Evolutionary conservation across 2,329 filamentous ascomycete species (phyloP).

Genomic region (Diaporthe sp.): DNA sequence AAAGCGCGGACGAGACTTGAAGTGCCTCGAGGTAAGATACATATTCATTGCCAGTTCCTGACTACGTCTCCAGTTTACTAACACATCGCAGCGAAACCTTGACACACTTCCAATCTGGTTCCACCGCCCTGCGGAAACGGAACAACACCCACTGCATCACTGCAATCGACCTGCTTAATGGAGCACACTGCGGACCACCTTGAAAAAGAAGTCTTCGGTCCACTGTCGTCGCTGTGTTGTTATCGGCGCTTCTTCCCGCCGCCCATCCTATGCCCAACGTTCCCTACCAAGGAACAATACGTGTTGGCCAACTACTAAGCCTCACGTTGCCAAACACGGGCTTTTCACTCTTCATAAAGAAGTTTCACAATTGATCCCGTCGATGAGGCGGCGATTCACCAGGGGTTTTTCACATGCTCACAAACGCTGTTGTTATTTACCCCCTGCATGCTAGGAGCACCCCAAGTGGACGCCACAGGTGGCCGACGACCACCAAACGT

Average conservation of each 20-base stretch:
- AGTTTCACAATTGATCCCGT: neutral
- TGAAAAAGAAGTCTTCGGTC: neutral
- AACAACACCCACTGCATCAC: neutral
- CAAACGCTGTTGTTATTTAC: neutral
- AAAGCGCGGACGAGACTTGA: slow-evolving; percentile 34
- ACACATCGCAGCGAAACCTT: neutral
- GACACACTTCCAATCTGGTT: neutral
- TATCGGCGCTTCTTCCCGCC: neutral
- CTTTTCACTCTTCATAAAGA: neutral
- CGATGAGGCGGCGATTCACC: neutral
- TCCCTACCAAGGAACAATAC: neutral
- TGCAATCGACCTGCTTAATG: neutral
- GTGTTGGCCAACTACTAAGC: neutral
- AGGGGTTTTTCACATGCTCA: neutral
- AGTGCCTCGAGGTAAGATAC: neutral
- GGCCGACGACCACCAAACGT: neutral
- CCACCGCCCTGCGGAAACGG: neutral
- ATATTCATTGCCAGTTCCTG: neutral
- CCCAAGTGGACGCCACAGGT: neutral
- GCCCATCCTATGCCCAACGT: neutral
- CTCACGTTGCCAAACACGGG: neutral
- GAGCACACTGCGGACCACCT: neutral
- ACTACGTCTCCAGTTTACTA: neutral
- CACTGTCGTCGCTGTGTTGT: neutral
- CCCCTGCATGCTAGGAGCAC: neutral